Percentiles rank a stretch among this genome's conserved stretches.
Evolutionary conservation across 225 moss, liverwort and hornwort species (phyloP).

Genomic region (Sphagnum tenellum): DNA sequence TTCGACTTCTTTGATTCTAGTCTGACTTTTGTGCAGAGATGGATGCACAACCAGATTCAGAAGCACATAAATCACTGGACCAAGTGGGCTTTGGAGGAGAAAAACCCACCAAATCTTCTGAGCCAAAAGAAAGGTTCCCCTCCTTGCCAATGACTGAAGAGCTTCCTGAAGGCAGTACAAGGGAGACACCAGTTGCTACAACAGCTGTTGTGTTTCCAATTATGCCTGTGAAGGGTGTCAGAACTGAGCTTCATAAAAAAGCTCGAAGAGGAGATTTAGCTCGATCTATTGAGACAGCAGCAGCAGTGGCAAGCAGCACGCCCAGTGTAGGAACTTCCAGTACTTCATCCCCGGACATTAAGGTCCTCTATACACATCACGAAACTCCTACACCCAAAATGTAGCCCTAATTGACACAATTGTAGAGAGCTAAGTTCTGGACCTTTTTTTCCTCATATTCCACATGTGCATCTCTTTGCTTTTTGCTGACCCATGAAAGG

Average conservation of each 20-base stretch:
- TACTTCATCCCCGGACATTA: conserved; percentile 11
- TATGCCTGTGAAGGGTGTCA: conserved; percentile 9
- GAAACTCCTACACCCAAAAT: not conserved
- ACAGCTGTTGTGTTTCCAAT: not conserved
- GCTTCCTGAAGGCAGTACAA: not conserved
- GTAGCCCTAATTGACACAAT: conserved; percentile 4
- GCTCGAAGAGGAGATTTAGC: conserved; percentile 3
- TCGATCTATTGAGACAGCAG: not conserved
- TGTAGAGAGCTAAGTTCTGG: conserved; percentile 1
- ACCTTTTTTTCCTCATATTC: not conserved
- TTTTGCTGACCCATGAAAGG: conserved; percentile 6
- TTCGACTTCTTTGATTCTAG: not conserved
- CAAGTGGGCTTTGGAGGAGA: not conserved
- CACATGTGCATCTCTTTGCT: too few species aligned
- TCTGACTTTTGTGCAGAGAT: conserved; percentile 3
- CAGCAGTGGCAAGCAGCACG: conserved; percentile 3
- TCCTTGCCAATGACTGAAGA: conserved; percentile 7
- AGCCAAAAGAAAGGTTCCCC: not conserved
- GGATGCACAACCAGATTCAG: conserved; percentile 5
- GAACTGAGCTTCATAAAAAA: conserved; percentile 11
- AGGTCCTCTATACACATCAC: not conserved
- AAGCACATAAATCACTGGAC: conserved; percentile 3
- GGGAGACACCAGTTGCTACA: not conserved
- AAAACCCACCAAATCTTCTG: too few species aligned
- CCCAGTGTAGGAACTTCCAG: conserved; percentile 7